phyloP scores from a whole-genome alignment of 176 grass and related monocot genomes.

The Panicum miliaceum region DNA sequence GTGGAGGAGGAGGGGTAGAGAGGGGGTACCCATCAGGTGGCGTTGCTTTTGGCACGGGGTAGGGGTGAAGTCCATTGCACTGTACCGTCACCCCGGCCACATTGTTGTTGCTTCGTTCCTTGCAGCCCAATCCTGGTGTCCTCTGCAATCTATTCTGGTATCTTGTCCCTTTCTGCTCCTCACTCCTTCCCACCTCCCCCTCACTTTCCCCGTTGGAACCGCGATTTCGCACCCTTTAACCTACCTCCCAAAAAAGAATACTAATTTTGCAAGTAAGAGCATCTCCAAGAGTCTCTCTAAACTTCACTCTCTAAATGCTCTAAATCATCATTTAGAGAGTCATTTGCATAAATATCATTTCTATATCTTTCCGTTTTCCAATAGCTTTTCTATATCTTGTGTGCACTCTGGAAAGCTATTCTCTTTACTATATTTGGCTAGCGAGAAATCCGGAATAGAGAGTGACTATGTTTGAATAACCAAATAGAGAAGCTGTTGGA shows the following conservation, averaged over 20 bases:
- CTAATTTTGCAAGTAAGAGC: constrained; percentile 31
- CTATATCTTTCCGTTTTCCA: too few relatives aligned
- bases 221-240: constrained; percentile 37
- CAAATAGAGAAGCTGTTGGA: too few relatives aligned
- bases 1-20: constrained; percentile 32
- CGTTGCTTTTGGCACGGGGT: constrained; percentile 62
- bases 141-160: constrained; percentile 62
- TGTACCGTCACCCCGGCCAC: constrained; percentile 32
- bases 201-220: constrained; percentile 32
- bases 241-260: constrained; percentile 34
- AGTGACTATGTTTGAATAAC: too few relatives aligned
- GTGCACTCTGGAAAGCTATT: too few relatives aligned
- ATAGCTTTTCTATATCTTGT: too few relatives aligned
- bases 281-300: too few relatives aligned
- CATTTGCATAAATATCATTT: too few relatives aligned
- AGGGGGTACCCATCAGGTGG: constrained; percentile 49
- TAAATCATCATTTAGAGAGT: too few relatives aligned
- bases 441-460: too few relatives aligned
- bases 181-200: constrained; percentile 55
- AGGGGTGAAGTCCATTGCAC: constrained; percentile 61
- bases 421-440: too few relatives aligned
- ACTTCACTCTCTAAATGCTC: too few relatives aligned
- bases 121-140: constrained; percentile 54
- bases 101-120: constrained; percentile 48
- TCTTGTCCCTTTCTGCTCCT: constrained; percentile 63